A percentile compares a stretch with the other conserved stretches of the same genome.
These are phyloP conservation scores for Galerina sulciceps DNA, from an alignment of 768 basidiomycete species.

Conservation along the genomic window DNA sequence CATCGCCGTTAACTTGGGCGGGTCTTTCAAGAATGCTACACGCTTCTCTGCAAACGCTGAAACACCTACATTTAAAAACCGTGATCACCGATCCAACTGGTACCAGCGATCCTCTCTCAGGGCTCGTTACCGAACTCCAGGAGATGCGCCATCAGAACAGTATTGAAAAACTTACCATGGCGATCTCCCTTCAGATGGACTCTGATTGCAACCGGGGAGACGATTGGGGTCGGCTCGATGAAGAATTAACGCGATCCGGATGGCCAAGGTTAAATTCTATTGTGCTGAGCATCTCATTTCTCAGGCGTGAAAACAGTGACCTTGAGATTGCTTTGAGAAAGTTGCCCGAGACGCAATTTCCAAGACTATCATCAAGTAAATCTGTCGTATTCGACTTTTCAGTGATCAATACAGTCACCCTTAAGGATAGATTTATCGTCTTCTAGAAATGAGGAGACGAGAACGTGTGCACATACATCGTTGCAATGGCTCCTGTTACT, in stretches of 20 bases:
- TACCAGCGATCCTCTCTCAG: not conserved
- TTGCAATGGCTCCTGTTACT: too few relatives aligned
- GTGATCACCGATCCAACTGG: not conserved
- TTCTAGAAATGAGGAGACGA: too few relatives aligned
- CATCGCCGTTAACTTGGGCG: not conserved
- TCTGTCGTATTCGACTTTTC: not conserved
- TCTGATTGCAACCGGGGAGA: not conserved
- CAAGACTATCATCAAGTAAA: not conserved
- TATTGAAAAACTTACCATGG: not conserved
- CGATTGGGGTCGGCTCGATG: conserved; percentile 1
- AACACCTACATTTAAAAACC: not conserved
- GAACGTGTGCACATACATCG: too few relatives aligned
- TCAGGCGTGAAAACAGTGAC: not conserved
- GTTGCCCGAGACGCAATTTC: not conserved
- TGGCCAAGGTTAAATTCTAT: not conserved
- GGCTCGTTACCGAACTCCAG: not conserved
- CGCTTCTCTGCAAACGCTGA: not conserved
- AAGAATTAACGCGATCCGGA: not conserved
- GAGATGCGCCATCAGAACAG: not conserved
- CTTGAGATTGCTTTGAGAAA: not conserved
- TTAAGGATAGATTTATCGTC: too few relatives aligned
- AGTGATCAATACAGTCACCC: too few relatives aligned
- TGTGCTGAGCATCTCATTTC: not conserved
- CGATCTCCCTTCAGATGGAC: not conserved
- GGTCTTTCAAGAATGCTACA: not conserved